phyloP scores from a whole-genome alignment of 306 rosid species.

The Astragalus membranaceus region DNA sequence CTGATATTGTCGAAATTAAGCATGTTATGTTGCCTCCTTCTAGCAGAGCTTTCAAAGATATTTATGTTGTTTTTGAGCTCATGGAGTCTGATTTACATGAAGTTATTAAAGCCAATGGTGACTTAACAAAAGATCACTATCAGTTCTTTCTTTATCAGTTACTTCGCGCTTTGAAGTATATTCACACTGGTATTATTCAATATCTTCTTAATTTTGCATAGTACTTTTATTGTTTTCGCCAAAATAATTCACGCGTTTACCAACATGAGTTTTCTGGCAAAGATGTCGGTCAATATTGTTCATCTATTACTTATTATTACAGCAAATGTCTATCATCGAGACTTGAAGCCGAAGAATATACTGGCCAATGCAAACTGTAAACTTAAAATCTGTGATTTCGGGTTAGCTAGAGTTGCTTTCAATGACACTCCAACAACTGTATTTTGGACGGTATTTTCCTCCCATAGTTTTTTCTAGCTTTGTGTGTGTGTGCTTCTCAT shows the following conservation, averaged over 20 bases:
- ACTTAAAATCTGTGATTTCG: conserved; percentile 94
- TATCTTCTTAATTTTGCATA: neutral
- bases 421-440: conserved; percentile 81
- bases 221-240: neutral
- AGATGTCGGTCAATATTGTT: conserved; percentile 4
- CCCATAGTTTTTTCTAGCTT: neutral
- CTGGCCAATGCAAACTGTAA: conserved; percentile 96
- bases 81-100: conserved; percentile 98
- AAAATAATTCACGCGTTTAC: neutral
- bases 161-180: conserved; percentile 91
- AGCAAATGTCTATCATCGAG: conserved; percentile 97
- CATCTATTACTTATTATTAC: conserved; percentile 43
- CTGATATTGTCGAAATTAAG: conserved; percentile 93
- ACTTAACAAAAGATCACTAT: conserved; percentile 83
- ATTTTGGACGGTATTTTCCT: conserved; percentile 80
- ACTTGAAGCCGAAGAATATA: conserved; percentile 92
- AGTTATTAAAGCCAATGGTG: conserved; percentile 90
- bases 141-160: conserved; percentile 95
- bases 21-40: conserved; percentile 92
- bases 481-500: neutral
- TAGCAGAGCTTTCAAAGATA: conserved; percentile 77
- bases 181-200: conserved; percentile 63
- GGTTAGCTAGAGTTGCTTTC: conserved; percentile 92
- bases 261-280: neutral
- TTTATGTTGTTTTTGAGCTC: conserved; percentile 91